Percentiles rank a stretch among this genome's conserved stretches.
phyloP scores from a whole-genome alignment of 805 yeast genomes.

The Candida silvatica region DNA sequence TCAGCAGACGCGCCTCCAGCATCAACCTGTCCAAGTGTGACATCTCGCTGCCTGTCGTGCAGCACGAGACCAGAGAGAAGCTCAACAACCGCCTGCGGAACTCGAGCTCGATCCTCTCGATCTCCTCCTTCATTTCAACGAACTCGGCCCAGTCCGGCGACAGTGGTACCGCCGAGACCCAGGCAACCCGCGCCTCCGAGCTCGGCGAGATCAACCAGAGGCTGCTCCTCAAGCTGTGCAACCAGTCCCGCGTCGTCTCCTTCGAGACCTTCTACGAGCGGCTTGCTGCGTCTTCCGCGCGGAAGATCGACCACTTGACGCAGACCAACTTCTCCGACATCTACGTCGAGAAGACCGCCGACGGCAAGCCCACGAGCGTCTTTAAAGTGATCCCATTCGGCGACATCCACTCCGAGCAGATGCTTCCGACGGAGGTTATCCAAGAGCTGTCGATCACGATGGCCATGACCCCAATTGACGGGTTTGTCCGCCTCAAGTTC shows the following conservation, averaged over 20 bases:
- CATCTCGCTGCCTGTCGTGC: slow-evolving; percentile 55
- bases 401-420: slow-evolving; percentile 30
- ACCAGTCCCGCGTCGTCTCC: slow-evolving; percentile 21
- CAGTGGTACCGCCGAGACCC: slow-evolving; percentile 1
- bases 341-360: slow-evolving; percentile 19
- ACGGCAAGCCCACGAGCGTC: slow-evolving; percentile 19
- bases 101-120: slow-evolving; percentile 38
- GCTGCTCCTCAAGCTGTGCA: slow-evolving; percentile 28
- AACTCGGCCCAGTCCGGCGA: slow-evolving; percentile 3
- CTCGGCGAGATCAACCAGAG: slow-evolving; percentile 25
- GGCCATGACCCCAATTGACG: slow-evolving; percentile 30
- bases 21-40: slow-evolving; percentile 18
- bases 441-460: slow-evolving; percentile 39
- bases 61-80: slow-evolving; percentile 45
- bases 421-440: slow-evolving; percentile 30
- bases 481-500: slow-evolving; percentile 35
- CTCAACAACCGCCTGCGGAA: slow-evolving; percentile 44
- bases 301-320: slow-evolving; percentile 28
- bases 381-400: slow-evolving; percentile 49
- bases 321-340: slow-evolving; percentile 43
- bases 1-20: no score
- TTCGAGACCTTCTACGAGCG: slow-evolving; percentile 23
- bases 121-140: slow-evolving; percentile 21
- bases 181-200: slow-evolving; percentile 25
- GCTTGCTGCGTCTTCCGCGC: slow-evolving; percentile 9